Evolutionary conservation across 441 rosid genomes (phyloP).

Genomic region (Biscutella laevigata): DNA sequence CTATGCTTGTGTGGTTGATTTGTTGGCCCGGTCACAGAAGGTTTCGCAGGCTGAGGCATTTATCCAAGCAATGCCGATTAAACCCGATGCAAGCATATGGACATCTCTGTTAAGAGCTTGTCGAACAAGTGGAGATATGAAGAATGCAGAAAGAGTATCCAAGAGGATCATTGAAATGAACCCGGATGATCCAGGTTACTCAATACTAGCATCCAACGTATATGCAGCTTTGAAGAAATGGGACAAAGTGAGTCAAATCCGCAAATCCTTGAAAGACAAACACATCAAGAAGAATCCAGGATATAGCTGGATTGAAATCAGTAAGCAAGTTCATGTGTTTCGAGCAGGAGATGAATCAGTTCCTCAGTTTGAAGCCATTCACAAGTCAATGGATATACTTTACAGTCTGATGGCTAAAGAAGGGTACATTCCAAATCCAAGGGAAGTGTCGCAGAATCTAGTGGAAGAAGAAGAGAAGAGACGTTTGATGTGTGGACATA

Average conservation of each 20-base stretch:
- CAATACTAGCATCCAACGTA: slow-evolving; percentile 47
- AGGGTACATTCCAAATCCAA: slow-evolving; percentile 52
- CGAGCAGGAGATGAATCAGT: slow-evolving; percentile 38
- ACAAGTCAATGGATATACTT: slow-evolving; percentile 33
- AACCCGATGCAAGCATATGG: slow-evolving; percentile 50
- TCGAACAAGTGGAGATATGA: slow-evolving; percentile 33
- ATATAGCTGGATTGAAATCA: slow-evolving; percentile 57
- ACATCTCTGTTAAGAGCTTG: slow-evolving; percentile 50
- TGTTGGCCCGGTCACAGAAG: slow-evolving; percentile 45
- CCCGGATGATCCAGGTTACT: slow-evolving; percentile 46
- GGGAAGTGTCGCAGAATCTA: slow-evolving; percentile 42
- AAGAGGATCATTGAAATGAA: slow-evolving; percentile 37
- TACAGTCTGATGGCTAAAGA: slow-evolving; percentile 40
- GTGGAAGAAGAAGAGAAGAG: slow-evolving; percentile 57
- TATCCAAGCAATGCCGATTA: slow-evolving; percentile 38
- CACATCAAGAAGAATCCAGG: slow-evolving; percentile 53
- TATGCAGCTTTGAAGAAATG: slow-evolving; percentile 52
- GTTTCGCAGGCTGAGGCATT: slow-evolving; percentile 38
- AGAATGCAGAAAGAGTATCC: slow-evolving; percentile 41
- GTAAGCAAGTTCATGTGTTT: slow-evolving; percentile 36
- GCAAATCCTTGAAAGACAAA: slow-evolving; percentile 38
- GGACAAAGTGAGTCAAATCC: slow-evolving; percentile 47
- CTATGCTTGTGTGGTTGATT: slow-evolving; percentile 45
- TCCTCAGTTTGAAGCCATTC: slow-evolving; percentile 42
- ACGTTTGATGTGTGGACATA: slow-evolving; percentile 50